Base-by-base conservation (phyloP, 2,329 filamentous ascomycete species). In the Aureobasidium sp. region DNA sequence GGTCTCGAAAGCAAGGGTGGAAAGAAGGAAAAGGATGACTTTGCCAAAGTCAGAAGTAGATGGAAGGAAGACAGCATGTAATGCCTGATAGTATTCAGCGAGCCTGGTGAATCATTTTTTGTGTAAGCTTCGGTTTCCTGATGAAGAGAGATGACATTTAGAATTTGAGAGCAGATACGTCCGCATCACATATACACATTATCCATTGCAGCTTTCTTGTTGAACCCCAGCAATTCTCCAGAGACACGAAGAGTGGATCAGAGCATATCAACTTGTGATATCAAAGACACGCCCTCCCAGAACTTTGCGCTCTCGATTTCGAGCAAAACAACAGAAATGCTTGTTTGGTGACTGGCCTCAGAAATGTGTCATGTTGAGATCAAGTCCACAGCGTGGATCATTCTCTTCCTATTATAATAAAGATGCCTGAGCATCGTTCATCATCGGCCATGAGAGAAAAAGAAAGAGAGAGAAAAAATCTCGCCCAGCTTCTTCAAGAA, bases 11-110 rank as follows among this genome's bases (percentile, higher is more conserved):
- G 74, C 64, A 76, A 80, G 64, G 87, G 86, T 14, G 87, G 87
- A 2, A 84, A 85, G 77, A 72, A 79, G 64, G 85, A 90, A 70
- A 81, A 78, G 67, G 85, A 89, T 61, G 80, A 79, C 65, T 89
- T 85, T 84, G 77, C 79, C 63, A 87, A 83, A 76, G 81, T 83
- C 31, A 80, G 86, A 68, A 87, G 84, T 69, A 77, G 81, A 66
- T 87, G 87, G 79, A 82, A 86, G 76, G 86, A 87, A 70, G 85
- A 87, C 68, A 85, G 80, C 65, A 85, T 85, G 83, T 86, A 70
- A 44, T 9, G 27, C 37, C n/a, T 33, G 37, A 8, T 9, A 12
- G 22, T 9, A 5, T 24, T n/a, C 39, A 35, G 22, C 17, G n/a
- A 33, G 15, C 5, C 27, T 33, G 15, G 19, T 14, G 8, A 11